These are phyloP conservation scores for Torulaspora quercuum DNA, from an alignment of 805 yeast genomes.

Conservation along the genomic window DNA sequence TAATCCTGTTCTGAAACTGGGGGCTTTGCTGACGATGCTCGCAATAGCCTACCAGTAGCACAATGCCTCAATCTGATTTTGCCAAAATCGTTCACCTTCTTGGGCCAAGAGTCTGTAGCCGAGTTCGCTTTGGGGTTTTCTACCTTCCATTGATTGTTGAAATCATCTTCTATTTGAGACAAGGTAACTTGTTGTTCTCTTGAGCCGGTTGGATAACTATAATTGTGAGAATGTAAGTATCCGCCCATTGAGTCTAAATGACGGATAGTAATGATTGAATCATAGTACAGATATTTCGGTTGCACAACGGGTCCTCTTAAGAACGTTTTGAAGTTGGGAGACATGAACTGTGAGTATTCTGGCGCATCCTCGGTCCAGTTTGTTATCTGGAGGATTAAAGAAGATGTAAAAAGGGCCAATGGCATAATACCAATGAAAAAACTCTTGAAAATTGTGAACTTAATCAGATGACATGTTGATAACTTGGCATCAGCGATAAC, in stretches of 20 bases:
- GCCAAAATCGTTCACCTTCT: conserved; percentile 49
- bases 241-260: conserved; percentile 68
- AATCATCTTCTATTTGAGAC: conserved; percentile 54
- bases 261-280: conserved; percentile 67
- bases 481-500: conserved; percentile 64
- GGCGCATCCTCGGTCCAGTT: conserved; percentile 19
- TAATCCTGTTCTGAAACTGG: conserved; percentile 91
- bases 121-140: conserved; percentile 41
- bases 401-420: conserved; percentile 49
- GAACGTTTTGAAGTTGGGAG: conserved; percentile 65
- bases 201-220: conserved; percentile 60
- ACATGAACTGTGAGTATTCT: conserved; percentile 42
- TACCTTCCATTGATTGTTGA: conserved; percentile 70
- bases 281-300: conserved; percentile 68
- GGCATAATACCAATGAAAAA: conserved; percentile 53
- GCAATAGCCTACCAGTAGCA: conserved; percentile 61
- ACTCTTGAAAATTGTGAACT: conserved; percentile 42
- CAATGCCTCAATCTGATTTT: conserved; percentile 67
- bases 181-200: conserved; percentile 77
- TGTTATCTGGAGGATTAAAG: conserved; percentile 51
- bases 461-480: conserved; percentile 37
- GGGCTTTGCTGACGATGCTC: conserved; percentile 67
- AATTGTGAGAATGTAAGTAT: conserved; percentile 75
- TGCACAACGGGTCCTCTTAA: conserved; percentile 39
- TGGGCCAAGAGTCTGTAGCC: conserved; percentile 28